Evolutionary conservation across 2,329 filamentous ascomycete genomes (phyloP).

Genomic region (Aspergillus hortae): DNA sequence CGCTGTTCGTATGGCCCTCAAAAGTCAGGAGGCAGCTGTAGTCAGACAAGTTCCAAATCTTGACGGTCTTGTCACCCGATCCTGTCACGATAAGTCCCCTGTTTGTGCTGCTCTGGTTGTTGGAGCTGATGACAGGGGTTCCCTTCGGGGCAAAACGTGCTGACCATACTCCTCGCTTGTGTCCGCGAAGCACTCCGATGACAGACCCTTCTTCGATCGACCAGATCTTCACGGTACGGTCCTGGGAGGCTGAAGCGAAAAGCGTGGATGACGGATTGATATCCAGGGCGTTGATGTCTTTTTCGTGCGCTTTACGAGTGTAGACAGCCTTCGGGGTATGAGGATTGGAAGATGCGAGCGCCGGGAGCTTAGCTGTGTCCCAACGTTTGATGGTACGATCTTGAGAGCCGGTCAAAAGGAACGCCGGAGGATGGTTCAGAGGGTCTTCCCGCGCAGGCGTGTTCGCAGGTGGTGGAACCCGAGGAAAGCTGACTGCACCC

Average conservation of each 20-base stretch:
- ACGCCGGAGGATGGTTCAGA: conserved; percentile 74
- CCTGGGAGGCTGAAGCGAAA: conserved; percentile 94
- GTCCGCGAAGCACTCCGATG: conserved; percentile 84
- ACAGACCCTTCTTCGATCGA: conserved; percentile 85
- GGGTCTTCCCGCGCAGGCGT: conserved; percentile 71
- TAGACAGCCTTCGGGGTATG: conserved; percentile 59
- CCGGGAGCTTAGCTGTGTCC: conserved; percentile 67
- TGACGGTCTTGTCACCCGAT: conserved; percentile 92
- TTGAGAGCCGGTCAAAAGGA: conserved; percentile 87
- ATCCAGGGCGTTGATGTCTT: conserved; percentile 95
- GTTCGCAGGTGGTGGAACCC: conserved; percentile 61
- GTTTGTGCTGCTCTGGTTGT: conserved; percentile 64
- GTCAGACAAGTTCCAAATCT: conserved; percentile 88
- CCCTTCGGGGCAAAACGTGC: conserved; percentile 82
- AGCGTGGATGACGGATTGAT: conserved; percentile 70
- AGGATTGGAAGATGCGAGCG: conserved; percentile 40
- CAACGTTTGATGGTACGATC: conserved; percentile 94
- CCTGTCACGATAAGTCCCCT: conserved; percentile 85
- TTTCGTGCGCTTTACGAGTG: conserved; percentile 94
- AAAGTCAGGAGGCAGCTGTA: conserved; percentile 92
- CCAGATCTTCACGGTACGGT: conserved; percentile 97
- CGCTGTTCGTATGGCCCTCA: conserved; percentile 93
- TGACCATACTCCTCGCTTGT: conserved; percentile 93
- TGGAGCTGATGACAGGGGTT: conserved; percentile 71
- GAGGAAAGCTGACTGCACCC: conserved; percentile 81